Evolutionary conservation across 1,139 yeast genomes (phyloP), one percentile per base, ranked within the genome.

Genomic region (Hyphopichia wangnamkhiaoensis): DNA sequence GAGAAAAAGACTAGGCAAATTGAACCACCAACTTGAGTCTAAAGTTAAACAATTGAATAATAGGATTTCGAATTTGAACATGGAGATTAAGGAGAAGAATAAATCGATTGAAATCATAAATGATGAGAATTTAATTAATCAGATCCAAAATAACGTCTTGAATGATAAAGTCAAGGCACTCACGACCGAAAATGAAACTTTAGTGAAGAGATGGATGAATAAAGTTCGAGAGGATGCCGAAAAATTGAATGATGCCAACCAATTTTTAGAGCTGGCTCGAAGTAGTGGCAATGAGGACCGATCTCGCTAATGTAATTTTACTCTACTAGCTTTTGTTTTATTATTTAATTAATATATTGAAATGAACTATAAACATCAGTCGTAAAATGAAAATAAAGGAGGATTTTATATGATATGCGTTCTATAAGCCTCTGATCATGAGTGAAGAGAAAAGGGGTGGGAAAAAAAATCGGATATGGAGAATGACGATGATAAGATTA

Each of bases 71-170:
- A 55, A 60, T 31, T 53, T 76, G 37, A 59, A 58, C n/a, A 71
- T 75, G 35, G 83, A 80, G 38, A 54, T 78, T 3, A 53, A 53
- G n/a, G 74, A 80, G 45, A 80, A 76, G 58, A 72, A 74, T 38
- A 74, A 75, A 45, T 74, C 81, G 12, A 69, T 81, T 18, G 89
- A 83, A 47, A 63, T 74, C 13, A 64, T 84, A 31, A 84, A 85
- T 48, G 95, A 88, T 56, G 94, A 86, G 49, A 62, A 84, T 13
- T 67, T 89, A 34, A 78, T 88, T 19, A 63, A 76, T 37, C 86
- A 82, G 52, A 81, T 89, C 37, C 94, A 85, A 56, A 76, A 79
- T 45, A 86, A 84, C 48, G 73, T 87, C 18, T 59, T 83, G 35
- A 75, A 68, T 28, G 74, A 73, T 5, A 66, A 65, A 43, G 58